These are phyloP conservation scores for Escallonia herrerae DNA, from an alignment of 129 eudicot species.

Conservation along the genomic window DNA sequence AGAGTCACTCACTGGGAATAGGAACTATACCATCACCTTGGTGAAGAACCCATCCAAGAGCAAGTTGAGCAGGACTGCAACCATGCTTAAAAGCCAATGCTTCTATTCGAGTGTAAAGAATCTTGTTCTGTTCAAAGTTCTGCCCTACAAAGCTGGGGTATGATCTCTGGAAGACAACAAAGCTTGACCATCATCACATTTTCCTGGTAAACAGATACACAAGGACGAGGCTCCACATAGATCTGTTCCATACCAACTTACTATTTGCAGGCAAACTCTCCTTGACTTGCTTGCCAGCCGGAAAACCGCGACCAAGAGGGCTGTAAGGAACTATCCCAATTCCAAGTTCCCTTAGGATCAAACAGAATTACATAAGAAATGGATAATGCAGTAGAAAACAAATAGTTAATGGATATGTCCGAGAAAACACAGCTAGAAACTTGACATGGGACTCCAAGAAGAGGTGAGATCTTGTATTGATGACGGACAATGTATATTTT, in stretches of 20 bases:
- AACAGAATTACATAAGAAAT: neutral
- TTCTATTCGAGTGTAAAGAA: constrained; percentile 14
- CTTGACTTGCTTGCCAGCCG: constrained; percentile 30
- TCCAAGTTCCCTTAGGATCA: constrained; percentile 9
- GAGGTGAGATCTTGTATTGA: too few species aligned
- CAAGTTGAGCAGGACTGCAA: constrained; percentile 39
- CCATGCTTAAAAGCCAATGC: constrained; percentile 25
- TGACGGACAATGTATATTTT: too few species aligned
- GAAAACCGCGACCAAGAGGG: constrained; percentile 7
- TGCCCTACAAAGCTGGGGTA: constrained; percentile 39
- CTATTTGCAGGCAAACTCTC: constrained; percentile 28
- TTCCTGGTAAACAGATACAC: too few species aligned
- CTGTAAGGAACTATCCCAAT: too few species aligned
- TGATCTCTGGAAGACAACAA: neutral
- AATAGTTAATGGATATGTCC: too few species aligned
- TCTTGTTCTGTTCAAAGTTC: constrained; percentile 33
- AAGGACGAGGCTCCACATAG: too few species aligned
- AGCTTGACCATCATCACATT: neutral
- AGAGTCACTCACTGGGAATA: constrained; percentile 20
- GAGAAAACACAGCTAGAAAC: too few species aligned
- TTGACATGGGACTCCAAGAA: neutral
- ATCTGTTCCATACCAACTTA: constrained; percentile 17
- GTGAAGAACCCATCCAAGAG: constrained; percentile 33
- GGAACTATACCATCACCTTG: constrained; percentile 35
- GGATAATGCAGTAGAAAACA: too few species aligned